Evolutionary conservation across 768 basidiomycete genomes (phyloP).

Genomic region (Termitomyces eurrhizus): DNA sequence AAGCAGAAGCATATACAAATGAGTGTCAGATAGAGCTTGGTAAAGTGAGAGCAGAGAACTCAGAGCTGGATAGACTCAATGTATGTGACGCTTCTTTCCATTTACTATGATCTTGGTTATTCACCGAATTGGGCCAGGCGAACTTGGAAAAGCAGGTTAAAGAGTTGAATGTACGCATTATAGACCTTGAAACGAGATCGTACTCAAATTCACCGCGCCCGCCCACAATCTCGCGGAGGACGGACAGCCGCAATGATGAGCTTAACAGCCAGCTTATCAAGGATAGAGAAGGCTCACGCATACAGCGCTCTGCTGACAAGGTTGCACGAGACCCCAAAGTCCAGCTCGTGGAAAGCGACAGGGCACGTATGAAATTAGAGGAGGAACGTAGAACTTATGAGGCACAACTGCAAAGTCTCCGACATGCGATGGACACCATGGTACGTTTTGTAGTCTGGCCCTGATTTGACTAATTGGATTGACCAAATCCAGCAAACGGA

Average conservation of each 20-base stretch:
- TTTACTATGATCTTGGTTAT: conserved; percentile 4
- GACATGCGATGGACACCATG: conserved; percentile 56
- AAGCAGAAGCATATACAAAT: conserved; percentile 70
- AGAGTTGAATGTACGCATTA: conserved; percentile 77
- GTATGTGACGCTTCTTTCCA: conserved; percentile 33
- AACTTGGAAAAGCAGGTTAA: conserved; percentile 82
- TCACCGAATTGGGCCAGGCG: conserved; percentile 41
- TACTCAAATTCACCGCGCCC: conserved; percentile 63
- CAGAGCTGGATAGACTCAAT: conserved; percentile 73
- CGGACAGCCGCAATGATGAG: conserved; percentile 73
- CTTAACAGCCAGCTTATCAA: conserved; percentile 48
- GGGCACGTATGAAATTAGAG: conserved; percentile 57
- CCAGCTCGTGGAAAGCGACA: conserved; percentile 58
- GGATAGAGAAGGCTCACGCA: conserved; percentile 47
- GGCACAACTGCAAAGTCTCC: conserved; percentile 49
- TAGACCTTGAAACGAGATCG: conserved; percentile 79
- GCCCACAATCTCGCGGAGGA: conserved; percentile 48
- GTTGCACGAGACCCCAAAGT: conserved; percentile 47
- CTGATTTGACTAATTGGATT: background rate
- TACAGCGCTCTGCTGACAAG: conserved; percentile 28
- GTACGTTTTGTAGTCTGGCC: conserved; percentile 34
- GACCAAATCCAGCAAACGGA: conserved; percentile 54
- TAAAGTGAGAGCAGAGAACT: conserved; percentile 76
- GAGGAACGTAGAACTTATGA: conserved; percentile 63
- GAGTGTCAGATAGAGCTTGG: conserved; percentile 77